Percentiles rank a stretch among this genome's conserved stretches.
Conservation (phyloP, 106 monocot species). For the Vanilla planifolia region DNA sequence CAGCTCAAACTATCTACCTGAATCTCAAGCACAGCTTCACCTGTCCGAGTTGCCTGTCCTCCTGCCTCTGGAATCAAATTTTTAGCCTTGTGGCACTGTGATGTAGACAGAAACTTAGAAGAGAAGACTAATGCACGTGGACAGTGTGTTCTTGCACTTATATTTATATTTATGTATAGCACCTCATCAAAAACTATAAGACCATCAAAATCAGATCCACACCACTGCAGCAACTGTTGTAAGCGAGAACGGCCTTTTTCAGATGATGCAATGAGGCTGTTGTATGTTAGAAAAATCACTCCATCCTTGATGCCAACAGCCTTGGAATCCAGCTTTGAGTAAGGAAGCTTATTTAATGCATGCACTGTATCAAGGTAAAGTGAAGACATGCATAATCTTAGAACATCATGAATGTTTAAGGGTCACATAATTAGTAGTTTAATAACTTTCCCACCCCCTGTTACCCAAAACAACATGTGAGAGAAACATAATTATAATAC, state of each 20-base stretch:
- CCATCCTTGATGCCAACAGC: slow-evolving; percentile 94
- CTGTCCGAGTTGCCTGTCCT: slow-evolving; percentile 90
- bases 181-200: slow-evolving; percentile 98
- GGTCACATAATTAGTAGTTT: too few relatives aligned
- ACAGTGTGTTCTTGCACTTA: too few relatives aligned
- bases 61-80: slow-evolving; percentile 96
- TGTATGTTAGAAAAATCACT: slow-evolving; percentile 91
- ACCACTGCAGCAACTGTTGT: slow-evolving; percentile 95
- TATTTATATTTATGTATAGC: background rate
- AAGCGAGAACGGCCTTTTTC: slow-evolving; percentile 94
- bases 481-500: too few relatives aligned
- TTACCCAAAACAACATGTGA: too few relatives aligned
- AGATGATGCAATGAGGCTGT: slow-evolving; percentile 94
- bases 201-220: slow-evolving; percentile 87
- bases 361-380: slow-evolving; percentile 64
- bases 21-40: slow-evolving; percentile 92
- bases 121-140: too few relatives aligned
- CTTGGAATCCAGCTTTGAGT: slow-evolving; percentile 96
- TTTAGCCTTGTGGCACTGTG: slow-evolving; percentile 99
- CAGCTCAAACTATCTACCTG: slow-evolving; percentile 42
- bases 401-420: background rate
- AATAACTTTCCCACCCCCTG: too few relatives aligned
- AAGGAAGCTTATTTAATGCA: slow-evolving; percentile 94
- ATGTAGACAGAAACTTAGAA: slow-evolving; percentile 1
- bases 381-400: background rate